Evolutionary conservation across 345 rosid species (phyloP).

Genomic region (Angophora floribunda): DNA sequence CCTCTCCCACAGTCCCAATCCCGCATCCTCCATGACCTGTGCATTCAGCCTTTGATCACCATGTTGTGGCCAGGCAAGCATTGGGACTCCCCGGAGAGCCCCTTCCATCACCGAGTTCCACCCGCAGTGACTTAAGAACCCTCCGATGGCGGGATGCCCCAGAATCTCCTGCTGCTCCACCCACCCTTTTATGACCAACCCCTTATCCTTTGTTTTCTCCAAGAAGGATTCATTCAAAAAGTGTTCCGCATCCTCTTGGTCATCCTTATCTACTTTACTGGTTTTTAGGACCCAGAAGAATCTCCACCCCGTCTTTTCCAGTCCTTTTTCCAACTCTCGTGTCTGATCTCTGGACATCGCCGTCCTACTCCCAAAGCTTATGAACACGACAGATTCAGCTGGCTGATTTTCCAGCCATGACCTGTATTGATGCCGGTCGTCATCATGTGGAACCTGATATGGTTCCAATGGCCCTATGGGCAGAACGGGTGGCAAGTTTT

Average conservation of each 20-base stretch:
- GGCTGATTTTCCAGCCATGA: slow-evolving; percentile 29
- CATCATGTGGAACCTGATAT: background rate
- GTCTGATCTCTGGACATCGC: slow-evolving; percentile 20
- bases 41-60: slow-evolving; percentile 38
- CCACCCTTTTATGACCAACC: slow-evolving; percentile 9
- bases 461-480: slow-evolving; percentile 23
- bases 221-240: slow-evolving; percentile 14
- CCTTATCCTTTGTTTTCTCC: slow-evolving; percentile 1
- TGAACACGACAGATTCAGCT: slow-evolving; percentile 20
- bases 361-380: slow-evolving; percentile 33
- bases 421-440: background rate
- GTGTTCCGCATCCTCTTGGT: slow-evolving; percentile 13
- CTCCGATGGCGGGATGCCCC: slow-evolving; percentile 19
- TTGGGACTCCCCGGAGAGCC: slow-evolving; percentile 11
- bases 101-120: slow-evolving; percentile 33
- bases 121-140: slow-evolving; percentile 5
- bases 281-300: slow-evolving; percentile 35
- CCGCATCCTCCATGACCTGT: slow-evolving; percentile 9
- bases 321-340: slow-evolving; percentile 28
- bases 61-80: slow-evolving; percentile 26
- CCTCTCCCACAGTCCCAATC: slow-evolving; percentile 14
- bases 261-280: slow-evolving; percentile 24
- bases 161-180: slow-evolving; percentile 21
- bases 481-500: slow-evolving; percentile 9
- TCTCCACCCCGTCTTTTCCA: slow-evolving; percentile 15